Evolutionary conservation across 768 basidiomycete genomes (phyloP), one percentile per base, ranked within the genome.

Genomic region (Infundibulicybe gibba): DNA sequence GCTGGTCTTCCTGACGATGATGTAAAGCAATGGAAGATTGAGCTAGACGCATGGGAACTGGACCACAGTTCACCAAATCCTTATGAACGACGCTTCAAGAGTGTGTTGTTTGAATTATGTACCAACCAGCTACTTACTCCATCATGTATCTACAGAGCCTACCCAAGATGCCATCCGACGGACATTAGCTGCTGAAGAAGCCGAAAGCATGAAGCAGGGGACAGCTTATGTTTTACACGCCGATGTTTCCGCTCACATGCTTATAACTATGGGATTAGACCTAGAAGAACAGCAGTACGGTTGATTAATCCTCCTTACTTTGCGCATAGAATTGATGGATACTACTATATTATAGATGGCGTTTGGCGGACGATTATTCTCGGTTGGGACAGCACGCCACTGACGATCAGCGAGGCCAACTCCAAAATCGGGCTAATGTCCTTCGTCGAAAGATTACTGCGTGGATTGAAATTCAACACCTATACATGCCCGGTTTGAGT

Each of bases 191-290:
- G 13, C 25, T 17, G 30, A 45, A 21, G 49, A 50, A 12, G 49
- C 44, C 6, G 38, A 19, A 10, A n/a, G 37, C 13, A 49, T 39
- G 41, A 32, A 17, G 14, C 34, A n/a, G 12, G 49, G 44, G 16
- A 45, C 34, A 17, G 49, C 45, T 11, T 50, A 45, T 35, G 32
- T 50, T 14, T 20, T 34, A 16, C 49, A 46, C 33, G 44, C 33
- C 8, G 30, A 20, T 6, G 34, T 50, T 20, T 50, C 40, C 25
- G 49, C 49, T 2, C 15, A 32, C 5, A 40, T 38, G 32, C 35
- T 50, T 30, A 46, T 50, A 17, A 46, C 20, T 12, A 47, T 50
- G 32, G 49, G 49, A 9, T 40, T 50, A 25, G 49, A 50, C 41
- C 41, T 50, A 3, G 34, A 50, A 39, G 44, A 40, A 5, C 44